Evolutionary conservation across 805 yeast genomes (phyloP).

Genomic region (Monosporozyma yasuniensis): DNA sequence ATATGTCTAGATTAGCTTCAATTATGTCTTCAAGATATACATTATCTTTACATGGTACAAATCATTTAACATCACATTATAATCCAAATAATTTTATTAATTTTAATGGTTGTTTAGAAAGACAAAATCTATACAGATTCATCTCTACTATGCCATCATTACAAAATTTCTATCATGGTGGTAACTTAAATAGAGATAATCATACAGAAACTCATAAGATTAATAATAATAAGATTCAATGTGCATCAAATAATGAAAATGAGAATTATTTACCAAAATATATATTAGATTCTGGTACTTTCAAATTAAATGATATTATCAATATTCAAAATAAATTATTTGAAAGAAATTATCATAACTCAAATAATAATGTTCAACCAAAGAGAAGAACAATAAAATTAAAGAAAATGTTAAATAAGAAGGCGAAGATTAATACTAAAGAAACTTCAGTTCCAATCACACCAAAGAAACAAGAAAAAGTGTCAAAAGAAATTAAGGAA

Average conservation of each 20-base stretch:
- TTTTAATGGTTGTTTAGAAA: constrained; percentile 29
- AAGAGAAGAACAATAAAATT: constrained; percentile 26
- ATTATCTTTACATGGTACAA: constrained; percentile 55
- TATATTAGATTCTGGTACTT: constrained; percentile 17
- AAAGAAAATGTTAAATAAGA: constrained; percentile 7
- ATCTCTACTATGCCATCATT: constrained; percentile 28
- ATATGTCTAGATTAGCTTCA: constrained; percentile 56
- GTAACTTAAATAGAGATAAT: constrained; percentile 7
- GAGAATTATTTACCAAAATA: constrained; percentile 20
- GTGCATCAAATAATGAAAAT: not conserved
- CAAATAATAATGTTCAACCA: constrained; percentile 9
- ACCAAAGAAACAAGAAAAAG: not conserved
- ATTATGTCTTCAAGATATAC: constrained; percentile 73
- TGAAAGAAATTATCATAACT: constrained; percentile 16
- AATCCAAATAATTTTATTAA: constrained; percentile 30
- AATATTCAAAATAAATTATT: constrained; percentile 26
- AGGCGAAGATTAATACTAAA: not conserved
- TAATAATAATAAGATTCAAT: not conserved
- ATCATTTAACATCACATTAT: constrained; percentile 14
- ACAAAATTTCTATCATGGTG: constrained; percentile 10
- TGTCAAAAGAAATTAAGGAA: not conserved
- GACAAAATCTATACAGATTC: constrained; percentile 27
- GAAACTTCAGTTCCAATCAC: not conserved
- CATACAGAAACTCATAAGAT: not conserved
- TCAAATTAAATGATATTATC: constrained; percentile 23